Conservation (phyloP, 352 stramenopile species). For the Globisporangium polare region DNA sequence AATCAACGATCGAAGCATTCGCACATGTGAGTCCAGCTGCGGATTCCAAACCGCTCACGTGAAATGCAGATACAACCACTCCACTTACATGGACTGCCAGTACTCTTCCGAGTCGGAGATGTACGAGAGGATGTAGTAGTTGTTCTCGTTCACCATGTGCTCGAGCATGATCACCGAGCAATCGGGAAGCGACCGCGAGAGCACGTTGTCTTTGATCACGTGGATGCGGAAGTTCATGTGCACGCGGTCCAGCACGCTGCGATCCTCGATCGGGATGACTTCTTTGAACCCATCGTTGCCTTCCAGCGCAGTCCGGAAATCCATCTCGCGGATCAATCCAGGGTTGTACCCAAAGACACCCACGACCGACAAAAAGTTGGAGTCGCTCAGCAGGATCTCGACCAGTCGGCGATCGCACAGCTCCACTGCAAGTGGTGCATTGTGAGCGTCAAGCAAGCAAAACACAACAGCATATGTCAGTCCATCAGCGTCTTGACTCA, state of each 20-base stretch:
- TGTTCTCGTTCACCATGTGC: slow-evolving; percentile 84
- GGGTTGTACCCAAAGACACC: slow-evolving; percentile 82
- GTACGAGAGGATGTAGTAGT: slow-evolving; percentile 79
- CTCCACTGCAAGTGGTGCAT: slow-evolving; percentile 39
- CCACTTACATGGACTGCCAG: slow-evolving; percentile 55
- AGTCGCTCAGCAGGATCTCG: slow-evolving; percentile 65
- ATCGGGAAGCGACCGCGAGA: slow-evolving; percentile 74
- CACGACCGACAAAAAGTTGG: slow-evolving; percentile 80
- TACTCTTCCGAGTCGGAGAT: slow-evolving; percentile 73
- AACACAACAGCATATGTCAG: neutral
- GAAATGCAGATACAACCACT: neutral
- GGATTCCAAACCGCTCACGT: neutral
- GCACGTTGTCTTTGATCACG: slow-evolving; percentile 85
- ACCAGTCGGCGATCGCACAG: slow-evolving; percentile 65
- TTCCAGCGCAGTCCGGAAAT: slow-evolving; percentile 68
- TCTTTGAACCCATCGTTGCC: slow-evolving; percentile 61
- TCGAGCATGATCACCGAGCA: slow-evolving; percentile 74
- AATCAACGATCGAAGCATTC: slow-evolving; percentile 11
- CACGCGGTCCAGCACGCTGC: slow-evolving; percentile 52
- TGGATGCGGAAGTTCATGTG: slow-evolving; percentile 88
- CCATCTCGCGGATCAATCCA: slow-evolving; percentile 64
- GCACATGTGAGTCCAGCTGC: neutral
- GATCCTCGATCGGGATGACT: slow-evolving; percentile 70
- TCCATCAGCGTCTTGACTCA: neutral
- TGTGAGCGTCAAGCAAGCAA: neutral